Conservation (phyloP, 257 asterid species). For the Plantago elongata region DNA sequence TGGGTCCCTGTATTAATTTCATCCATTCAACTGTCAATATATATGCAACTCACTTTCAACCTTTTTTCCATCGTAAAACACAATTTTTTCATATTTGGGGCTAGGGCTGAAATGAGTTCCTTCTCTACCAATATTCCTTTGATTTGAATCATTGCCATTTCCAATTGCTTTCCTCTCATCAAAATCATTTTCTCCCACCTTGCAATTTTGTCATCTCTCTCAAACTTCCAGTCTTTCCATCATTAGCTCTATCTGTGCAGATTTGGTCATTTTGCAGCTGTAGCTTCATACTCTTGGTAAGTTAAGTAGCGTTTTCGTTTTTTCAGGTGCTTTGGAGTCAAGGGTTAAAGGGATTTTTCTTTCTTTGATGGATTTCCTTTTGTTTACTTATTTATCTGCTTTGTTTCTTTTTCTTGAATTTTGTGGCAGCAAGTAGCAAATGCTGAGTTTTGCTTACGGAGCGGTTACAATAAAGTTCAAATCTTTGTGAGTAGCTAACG, state of each 20-base stretch:
- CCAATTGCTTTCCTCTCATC: no score
- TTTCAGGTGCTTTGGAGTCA: slow-evolving; percentile 18
- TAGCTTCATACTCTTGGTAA: slow-evolving; percentile 7
- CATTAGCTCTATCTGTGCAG: slow-evolving; percentile 11
- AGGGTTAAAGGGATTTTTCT: slow-evolving; percentile 17
- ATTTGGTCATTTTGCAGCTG: slow-evolving; percentile 24
- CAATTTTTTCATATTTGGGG: slow-evolving; percentile 21
- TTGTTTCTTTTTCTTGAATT: slow-evolving; percentile 1
- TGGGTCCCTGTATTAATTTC: slow-evolving; percentile 32
- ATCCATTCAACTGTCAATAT: not conserved
- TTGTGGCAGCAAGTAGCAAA: slow-evolving; percentile 17
- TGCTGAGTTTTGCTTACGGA: slow-evolving; percentile 11
- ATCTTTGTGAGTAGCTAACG: slow-evolving; percentile 9
- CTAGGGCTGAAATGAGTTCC: slow-evolving; percentile 25
- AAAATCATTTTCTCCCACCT: slow-evolving; percentile 14
- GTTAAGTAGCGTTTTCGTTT: slow-evolving; percentile 18
- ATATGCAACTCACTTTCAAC: slow-evolving; percentile 10
- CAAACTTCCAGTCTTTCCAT: slow-evolving; percentile 19
- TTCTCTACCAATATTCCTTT: slow-evolving; percentile 22
- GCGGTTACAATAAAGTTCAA: slow-evolving; percentile 19
- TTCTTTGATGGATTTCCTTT: slow-evolving; percentile 14
- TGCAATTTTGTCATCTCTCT: not conserved
- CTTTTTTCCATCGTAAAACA: no score
- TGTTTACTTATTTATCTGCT: not conserved
- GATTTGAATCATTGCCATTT: not conserved